Evolutionary conservation across 257 asterid species (phyloP).

Genomic region (Mitragyna speciosa): DNA sequence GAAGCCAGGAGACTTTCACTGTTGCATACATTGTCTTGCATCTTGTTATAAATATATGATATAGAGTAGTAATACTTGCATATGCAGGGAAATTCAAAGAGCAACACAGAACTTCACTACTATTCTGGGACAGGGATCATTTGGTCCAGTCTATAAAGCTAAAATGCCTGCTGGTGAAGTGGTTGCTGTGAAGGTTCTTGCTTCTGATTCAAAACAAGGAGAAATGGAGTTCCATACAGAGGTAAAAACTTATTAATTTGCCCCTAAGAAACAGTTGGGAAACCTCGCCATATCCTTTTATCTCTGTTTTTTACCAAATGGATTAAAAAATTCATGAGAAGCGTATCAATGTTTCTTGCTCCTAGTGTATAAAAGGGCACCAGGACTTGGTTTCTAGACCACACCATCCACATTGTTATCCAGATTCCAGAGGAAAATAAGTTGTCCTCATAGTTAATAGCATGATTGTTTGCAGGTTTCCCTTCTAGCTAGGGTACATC

Average conservation of each 20-base stretch:
- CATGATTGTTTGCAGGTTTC: conserved; percentile 64
- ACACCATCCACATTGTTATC: not conserved
- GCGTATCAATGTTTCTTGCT: not conserved
- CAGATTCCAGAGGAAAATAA: not conserved
- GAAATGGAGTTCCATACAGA: conserved; percentile 93
- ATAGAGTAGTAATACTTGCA: not conserved
- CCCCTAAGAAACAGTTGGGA: not conserved
- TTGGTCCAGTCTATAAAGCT: conserved; percentile 97
- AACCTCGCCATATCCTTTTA: not conserved
- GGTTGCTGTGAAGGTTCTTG: conserved; percentile 97
- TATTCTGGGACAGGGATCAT: conserved; percentile 89
- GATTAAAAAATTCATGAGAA: not conserved
- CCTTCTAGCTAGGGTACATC: conserved; percentile 90
- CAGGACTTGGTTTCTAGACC: not conserved
- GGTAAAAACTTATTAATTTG: conserved; percentile 37
- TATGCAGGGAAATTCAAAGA: conserved; percentile 80
- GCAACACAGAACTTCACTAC: conserved; percentile 89
- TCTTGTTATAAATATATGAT: not conserved
- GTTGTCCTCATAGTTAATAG: not conserved
- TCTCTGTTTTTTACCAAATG: not conserved
- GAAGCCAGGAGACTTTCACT: not conserved
- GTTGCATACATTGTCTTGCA: conserved; percentile 1
- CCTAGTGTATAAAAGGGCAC: not conserved
- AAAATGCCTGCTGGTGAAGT: conserved; percentile 71
- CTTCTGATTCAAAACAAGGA: conserved; percentile 94